Evolutionary conservation across 257 asterid genomes (phyloP).

Genomic region (Ballota nigra): DNA sequence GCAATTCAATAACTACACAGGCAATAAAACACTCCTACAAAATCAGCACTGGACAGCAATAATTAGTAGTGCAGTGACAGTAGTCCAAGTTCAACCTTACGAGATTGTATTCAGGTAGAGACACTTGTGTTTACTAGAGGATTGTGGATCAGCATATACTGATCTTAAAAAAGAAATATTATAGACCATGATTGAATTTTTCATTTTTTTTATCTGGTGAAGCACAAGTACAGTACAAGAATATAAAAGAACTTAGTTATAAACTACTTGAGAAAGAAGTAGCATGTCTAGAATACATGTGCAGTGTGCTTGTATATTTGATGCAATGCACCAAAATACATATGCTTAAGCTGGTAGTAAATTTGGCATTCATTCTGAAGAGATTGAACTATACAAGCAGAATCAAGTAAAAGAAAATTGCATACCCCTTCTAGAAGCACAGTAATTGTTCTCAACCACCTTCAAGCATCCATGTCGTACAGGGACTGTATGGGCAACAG

Average conservation of each 20-base stretch:
- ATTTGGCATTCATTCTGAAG: constrained; percentile 9
- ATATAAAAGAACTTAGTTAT: constrained; percentile 2
- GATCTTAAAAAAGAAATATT: neutral
- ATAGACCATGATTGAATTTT: neutral
- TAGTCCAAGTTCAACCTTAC: constrained; percentile 9
- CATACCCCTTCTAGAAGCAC: constrained; percentile 91
- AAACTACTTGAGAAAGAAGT: constrained; percentile 4
- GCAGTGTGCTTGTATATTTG: neutral
- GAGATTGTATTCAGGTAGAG: neutral
- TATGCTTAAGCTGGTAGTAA: constrained; percentile 3
- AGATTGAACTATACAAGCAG: constrained; percentile 8
- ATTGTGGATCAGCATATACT: neutral
- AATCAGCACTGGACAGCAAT: constrained; percentile 6
- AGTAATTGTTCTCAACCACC: constrained; percentile 85
- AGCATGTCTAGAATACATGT: neutral
- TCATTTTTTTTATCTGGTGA: neutral
- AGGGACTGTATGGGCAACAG: constrained; percentile 76
- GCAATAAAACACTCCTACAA: neutral
- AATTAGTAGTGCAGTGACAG: neutral
- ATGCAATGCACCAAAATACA: neutral
- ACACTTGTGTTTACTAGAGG: neutral
- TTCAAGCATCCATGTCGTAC: constrained; percentile 83
- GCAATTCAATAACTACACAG: neutral
- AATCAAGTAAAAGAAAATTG: constrained; percentile 10
- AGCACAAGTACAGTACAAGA: neutral